Evolutionary conservation across 2,329 filamentous ascomycete species (phyloP).

Genomic region (Ophiostoma triangulosporum): DNA sequence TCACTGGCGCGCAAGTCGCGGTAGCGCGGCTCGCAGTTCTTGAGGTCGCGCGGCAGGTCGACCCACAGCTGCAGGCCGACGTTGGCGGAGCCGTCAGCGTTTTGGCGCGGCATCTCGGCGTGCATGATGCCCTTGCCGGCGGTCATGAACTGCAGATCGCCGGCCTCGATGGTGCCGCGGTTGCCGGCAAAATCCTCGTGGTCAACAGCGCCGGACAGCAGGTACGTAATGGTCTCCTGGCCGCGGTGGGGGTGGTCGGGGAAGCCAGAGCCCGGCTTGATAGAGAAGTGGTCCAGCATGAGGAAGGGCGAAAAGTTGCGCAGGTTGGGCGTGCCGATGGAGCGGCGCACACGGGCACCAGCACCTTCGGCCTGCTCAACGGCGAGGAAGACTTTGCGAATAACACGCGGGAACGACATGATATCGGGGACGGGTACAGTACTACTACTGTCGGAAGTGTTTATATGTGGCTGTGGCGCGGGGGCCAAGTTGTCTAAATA

Average conservation of each 20-base stretch:
- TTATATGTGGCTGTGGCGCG: background rate
- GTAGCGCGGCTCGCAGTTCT: conserved; percentile 83
- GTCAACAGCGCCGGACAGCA: conserved; percentile 73
- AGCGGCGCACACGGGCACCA: conserved; percentile 74
- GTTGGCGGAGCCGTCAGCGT: conserved; percentile 61
- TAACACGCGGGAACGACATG: conserved; percentile 59
- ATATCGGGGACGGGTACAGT: conserved; percentile 14
- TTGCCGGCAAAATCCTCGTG: conserved; percentile 88
- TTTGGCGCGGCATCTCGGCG: conserved; percentile 82
- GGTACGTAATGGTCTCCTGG: conserved; percentile 79
- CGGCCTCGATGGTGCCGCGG: conserved; percentile 66
- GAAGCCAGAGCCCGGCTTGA: conserved; percentile 71
- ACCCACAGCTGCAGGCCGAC: conserved; percentile 93
- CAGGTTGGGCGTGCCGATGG: conserved; percentile 71
- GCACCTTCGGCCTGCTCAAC: conserved; percentile 78
- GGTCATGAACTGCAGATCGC: conserved; percentile 98
- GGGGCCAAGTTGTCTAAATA: background rate
- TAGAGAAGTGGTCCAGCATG: conserved; percentile 88
- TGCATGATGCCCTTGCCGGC: conserved; percentile 86
- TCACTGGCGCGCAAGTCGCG: conserved; percentile 68
- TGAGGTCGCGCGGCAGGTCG: conserved; percentile 69
- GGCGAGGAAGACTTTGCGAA: conserved; percentile 73
- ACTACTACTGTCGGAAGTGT: background rate
- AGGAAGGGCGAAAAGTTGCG: conserved; percentile 85
- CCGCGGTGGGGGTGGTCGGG: conserved; percentile 77